Base-by-base conservation (phyloP, 2,329 filamentous ascomycete species). In the Beauveria australis region DNA sequence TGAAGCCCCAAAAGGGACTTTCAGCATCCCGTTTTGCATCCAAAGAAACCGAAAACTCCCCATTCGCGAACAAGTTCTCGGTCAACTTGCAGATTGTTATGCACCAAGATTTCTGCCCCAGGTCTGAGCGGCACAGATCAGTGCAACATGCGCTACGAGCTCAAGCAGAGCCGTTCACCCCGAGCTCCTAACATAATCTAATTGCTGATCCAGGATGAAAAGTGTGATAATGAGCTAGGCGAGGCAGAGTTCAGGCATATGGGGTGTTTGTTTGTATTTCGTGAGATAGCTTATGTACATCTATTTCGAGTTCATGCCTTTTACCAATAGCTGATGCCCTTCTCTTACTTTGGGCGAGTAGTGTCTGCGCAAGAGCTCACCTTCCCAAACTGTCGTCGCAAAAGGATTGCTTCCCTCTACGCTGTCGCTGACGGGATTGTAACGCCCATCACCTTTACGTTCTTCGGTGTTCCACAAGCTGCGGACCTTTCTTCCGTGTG, bases 401-500 rank as follows among this genome's bases (percentile, higher is more conserved):
- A 94, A 96, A 1, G 93, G 92, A 75, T 97, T 97, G 66, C 88
- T 92, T 8, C 84, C 87, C 74, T 97, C 93, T 3, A 95, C 83
- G 64, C 88, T 89, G 30, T 82, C 81, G 49, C 86, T 85, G 48
- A 88, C 73, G 1, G 91, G 81, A 73, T 92, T 89, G 69, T 90
- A 97, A 1, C 88, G 84, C 2, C 94, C 94, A 71, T 97, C 93
- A 7, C 93, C 93, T 71, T 90, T 89, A 54, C 93, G 82, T 77
- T 97, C 94, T 71, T 97, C 93, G 0, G 92, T 96, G 68, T 95
- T 87, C 93, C 94, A 99, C 63, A 99, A 74, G n/a, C 88, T 85
- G 43, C 84, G 84, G 48, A 97, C 84, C 74, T 93, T 95, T 67
- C 86, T 87, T 53, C 87, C 87, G 71, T 99, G 92, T 2, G 87